Conservation (phyloP, 2,329 filamentous ascomycete species). For the Raffaelea ambrosiae region DNA sequence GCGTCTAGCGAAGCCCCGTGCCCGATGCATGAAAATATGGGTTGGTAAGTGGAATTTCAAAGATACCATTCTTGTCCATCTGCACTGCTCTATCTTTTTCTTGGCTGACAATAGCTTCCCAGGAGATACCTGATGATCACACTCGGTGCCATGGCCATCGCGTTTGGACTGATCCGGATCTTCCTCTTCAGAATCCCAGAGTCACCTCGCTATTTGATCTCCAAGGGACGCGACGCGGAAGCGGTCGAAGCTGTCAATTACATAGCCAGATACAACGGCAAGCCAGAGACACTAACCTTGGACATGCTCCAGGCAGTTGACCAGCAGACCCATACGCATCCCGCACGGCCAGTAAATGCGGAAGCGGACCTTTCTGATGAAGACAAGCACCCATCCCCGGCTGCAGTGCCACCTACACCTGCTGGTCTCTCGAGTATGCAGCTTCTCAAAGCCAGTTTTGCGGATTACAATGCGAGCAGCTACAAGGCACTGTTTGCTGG, state of each 20-base stretch:
- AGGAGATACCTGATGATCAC: conserved; percentile 12
- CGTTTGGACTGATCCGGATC: conserved; percentile 8
- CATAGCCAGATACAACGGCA: conserved; percentile 22
- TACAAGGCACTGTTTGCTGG: conserved; percentile 24
- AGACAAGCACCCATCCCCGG: neutral
- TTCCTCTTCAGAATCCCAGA: conserved; percentile 23
- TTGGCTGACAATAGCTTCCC: neutral
- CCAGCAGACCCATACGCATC: neutral
- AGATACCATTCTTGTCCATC: neutral
- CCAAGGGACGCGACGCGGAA: conserved; percentile 20
- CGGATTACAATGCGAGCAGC: conserved; percentile 17
- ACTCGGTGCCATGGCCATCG: conserved; percentile 9
- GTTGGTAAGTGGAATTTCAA: conserved; percentile 2
- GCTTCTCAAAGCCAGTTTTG: conserved; percentile 17
- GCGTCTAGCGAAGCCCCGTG: conserved; percentile 5
- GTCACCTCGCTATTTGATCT: conserved; percentile 37
- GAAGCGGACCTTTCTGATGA: no score
- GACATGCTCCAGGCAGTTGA: conserved; percentile 25
- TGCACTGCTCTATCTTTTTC: neutral
- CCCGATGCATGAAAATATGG: conserved; percentile 9
- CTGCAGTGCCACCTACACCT: neutral
- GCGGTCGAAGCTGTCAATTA: conserved; percentile 18
- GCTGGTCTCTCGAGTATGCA: neutral
- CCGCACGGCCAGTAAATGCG: neutral
- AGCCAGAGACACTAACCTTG: conserved; percentile 23